Evolutionary conservation across 2,329 filamentous ascomycete genomes (phyloP).

Genomic region (Fusarium sp.): DNA sequence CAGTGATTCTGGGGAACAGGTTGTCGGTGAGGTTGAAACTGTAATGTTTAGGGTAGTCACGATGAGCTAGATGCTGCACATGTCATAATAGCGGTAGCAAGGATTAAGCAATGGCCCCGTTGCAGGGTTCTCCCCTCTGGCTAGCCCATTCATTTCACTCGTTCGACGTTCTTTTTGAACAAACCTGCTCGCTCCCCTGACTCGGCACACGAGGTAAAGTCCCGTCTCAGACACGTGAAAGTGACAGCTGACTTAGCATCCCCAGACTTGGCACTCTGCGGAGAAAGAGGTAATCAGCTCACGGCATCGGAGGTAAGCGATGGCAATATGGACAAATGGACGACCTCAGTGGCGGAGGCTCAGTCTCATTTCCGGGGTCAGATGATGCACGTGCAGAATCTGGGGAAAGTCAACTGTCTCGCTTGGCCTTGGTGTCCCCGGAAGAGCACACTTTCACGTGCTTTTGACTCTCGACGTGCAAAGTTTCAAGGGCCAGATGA

Average conservation of each 20-base stretch:
- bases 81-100: neutral
- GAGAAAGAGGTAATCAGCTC: constrained; percentile 1
- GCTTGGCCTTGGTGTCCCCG: neutral
- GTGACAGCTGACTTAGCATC: constrained; percentile 16
- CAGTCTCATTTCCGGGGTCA: constrained; percentile 29
- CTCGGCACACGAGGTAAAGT: neutral
- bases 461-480: constrained; percentile 15
- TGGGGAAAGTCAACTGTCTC: constrained; percentile 33
- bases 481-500: constrained; percentile 30
- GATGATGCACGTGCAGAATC: constrained; percentile 37
- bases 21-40: neutral
- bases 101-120: neutral
- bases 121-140: neutral
- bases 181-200: neutral
- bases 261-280: neutral
- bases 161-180: neutral
- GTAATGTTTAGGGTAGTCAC: neutral
- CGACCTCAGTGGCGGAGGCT: constrained; percentile 27
- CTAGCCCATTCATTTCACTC: neutral
- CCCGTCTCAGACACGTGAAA: constrained; percentile 26
- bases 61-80: neutral
- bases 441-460: constrained; percentile 33
- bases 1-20: neutral
- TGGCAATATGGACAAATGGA: constrained; percentile 14
- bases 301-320: neutral